Base-by-base conservation (phyloP, 2,329 filamentous ascomycete genomes). In the Phyllosticta citriasiana region DNA sequence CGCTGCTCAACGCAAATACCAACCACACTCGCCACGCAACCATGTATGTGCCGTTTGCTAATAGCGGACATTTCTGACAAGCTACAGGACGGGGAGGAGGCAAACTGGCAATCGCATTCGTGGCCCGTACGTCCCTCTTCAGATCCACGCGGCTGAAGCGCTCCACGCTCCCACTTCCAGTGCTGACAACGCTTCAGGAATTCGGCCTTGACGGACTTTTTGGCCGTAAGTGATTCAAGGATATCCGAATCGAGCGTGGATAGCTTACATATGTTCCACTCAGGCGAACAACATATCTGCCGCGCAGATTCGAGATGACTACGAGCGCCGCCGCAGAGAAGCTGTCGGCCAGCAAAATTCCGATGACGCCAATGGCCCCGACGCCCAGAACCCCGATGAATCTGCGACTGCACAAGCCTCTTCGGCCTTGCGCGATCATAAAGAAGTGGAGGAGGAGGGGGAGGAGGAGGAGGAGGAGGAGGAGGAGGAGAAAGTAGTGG, bases 231-330 rank as follows among this genome's bases (percentile, higher is more conserved):
- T 74, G 53, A 24, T 25, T 2, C 40, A n/a, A 14, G 33, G 16
- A 6, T 27, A 10, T 19, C 5, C 52, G 51, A 40, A 12, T 2
- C 12, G 57, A 22, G 22, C 57, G 35, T 16, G 14, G 40, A n/a
- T n/a, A 16, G 2, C n/a, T 59, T 22, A 27, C 40, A 2, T n/a
- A n/a, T 6, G 16, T 47, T n/a, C 2, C 47, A 12, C 51, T 10
- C 62, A 87, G 82, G 84, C 87, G 2, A 86, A 89, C 72, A 89
- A 89, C 67, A 91, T 91, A 65, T 89, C 84, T 24, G 84, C 84
- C 2, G 77, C 78, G 59, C 82, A 86, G 66, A 87, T 87, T 63
- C 79, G 81, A 54, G 76, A 82, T 66, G 83, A 84, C 57, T 83
- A 84, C 68, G 78, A 79, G 63, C 77, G 79, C 60, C 80, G 84